Evolutionary conservation across 2,329 filamentous ascomycete species (phyloP), one percentile per base, ranked within the genome.

Genomic region (Hypomyces rosellus): DNA sequence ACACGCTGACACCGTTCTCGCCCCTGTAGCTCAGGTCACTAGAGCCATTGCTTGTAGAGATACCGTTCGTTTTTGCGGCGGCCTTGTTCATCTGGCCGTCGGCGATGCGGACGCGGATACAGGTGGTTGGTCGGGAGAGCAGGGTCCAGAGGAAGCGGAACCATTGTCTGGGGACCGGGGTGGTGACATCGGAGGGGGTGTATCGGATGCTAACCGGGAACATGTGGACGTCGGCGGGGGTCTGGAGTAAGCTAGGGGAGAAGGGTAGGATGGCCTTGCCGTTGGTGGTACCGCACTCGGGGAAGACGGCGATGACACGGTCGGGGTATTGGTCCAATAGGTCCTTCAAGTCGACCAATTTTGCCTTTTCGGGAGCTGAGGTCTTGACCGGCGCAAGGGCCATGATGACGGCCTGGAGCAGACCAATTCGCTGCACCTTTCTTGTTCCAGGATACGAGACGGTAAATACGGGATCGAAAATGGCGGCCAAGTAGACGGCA

Each of bases 401-500:
- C 54, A 84, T 82, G 16, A 84, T 62, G 45, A 95, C 82, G 45
- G 91, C 90, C 59, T 82, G 74, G 40, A 90, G 74, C 5, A 97
- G 81, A 3, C 86, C 86, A 43, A 97, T 81, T 42, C 78, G 85
- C 59, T 85, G 82, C 22, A 99, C 86, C 52, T 84, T 80, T 43
- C 82, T 79, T 3, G 83, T 86, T 53, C 76, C 74, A 0, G 91
- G 89, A 67, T 89, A 96, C 1, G 86, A 89, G 42, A 88, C 75
- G 11, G 90, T 95, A 71, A 99, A 97, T 65, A 99, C 79, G 3
- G 93, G 93, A 65, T 96, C 89, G 74, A 97, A 99, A 63, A 97
- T 89, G 55, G 90, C 91, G 53, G 93, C 89, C 20, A 99, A 83
- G 69, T 97, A 99, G 50, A 99, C 74, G 14, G 90, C 86, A 67